These are phyloP conservation scores for Phytophthora constricta DNA, from an alignment of 352 stramenopile species.

Conservation along the genomic window DNA sequence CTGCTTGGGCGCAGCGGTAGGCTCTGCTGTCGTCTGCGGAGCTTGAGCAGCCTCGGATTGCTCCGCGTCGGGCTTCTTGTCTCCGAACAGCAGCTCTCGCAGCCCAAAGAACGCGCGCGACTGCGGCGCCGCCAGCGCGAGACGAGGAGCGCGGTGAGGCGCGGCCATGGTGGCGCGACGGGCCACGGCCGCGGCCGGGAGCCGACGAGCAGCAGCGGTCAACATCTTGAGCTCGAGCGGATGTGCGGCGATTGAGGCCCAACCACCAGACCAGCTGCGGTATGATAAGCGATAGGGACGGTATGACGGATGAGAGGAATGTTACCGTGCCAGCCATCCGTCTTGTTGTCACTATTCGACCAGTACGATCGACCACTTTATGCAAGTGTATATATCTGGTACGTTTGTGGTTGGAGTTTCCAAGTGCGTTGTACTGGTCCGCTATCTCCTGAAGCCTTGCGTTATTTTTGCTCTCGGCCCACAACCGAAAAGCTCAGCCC, in stretches of 20 bases:
- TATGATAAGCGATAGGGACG: not conserved
- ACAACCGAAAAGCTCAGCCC: slow-evolving; percentile 37
- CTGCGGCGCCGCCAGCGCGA: slow-evolving; percentile 27
- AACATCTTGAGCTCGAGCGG: slow-evolving; percentile 34
- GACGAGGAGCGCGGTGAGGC: slow-evolving; percentile 6
- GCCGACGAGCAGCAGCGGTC: slow-evolving; percentile 31
- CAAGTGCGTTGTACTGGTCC: slow-evolving; percentile 16
- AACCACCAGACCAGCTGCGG: not conserved
- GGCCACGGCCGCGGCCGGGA: slow-evolving; percentile 21
- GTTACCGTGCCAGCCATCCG: no score
- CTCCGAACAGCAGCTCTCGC: slow-evolving; percentile 68
- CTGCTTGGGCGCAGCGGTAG: slow-evolving; percentile 8
- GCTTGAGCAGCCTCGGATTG: slow-evolving; percentile 29
- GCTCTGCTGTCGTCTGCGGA: slow-evolving; percentile 1
- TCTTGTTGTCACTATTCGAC: not conserved
- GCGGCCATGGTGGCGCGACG: slow-evolving; percentile 16
- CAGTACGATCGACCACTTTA: slow-evolving; percentile 1
- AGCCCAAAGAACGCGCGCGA: slow-evolving; percentile 67
- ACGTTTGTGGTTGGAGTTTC: not conserved
- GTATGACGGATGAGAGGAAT: not conserved
- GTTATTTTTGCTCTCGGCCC: not conserved
- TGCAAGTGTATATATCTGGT: not conserved
- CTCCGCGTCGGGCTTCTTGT: slow-evolving; percentile 40
- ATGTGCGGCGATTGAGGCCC: slow-evolving; percentile 25
- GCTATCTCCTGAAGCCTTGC: not conserved